Percentiles rank a stretch among this genome's conserved stretches.
Evolutionary conservation across 495 filamentous ascomycete species (phyloP).

Genomic region (Aspergillus nanangensis): DNA sequence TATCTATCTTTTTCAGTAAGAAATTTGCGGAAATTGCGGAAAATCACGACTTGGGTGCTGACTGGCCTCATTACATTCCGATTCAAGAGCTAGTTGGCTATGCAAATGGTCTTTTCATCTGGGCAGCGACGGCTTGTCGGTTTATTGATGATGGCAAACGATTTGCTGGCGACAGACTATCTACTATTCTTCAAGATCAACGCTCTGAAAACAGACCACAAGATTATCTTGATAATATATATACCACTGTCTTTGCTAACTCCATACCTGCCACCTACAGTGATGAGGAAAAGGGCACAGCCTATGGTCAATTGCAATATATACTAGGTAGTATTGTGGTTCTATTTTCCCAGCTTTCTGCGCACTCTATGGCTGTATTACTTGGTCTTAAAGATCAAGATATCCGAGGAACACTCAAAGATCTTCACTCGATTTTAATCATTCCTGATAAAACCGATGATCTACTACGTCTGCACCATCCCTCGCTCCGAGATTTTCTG

Average conservation of each 20-base stretch:
- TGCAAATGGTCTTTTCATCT: neutral
- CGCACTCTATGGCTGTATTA: too few relatives aligned
- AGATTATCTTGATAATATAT: neutral
- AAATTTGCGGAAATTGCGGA: neutral
- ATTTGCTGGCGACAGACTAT: too few relatives aligned
- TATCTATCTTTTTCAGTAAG: neutral
- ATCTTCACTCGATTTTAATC: too few relatives aligned
- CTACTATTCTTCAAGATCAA: too few relatives aligned
- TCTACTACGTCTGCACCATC: neutral
- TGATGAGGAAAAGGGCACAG: too few relatives aligned
- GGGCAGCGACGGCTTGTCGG: neutral
- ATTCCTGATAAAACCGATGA: neutral
- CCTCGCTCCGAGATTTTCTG: neutral
- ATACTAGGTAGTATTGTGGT: too few relatives aligned
- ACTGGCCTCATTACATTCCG: constrained; percentile 4
- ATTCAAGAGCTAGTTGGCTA: constrained; percentile 17
- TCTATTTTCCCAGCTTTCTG: too few relatives aligned
- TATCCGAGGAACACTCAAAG: too few relatives aligned
- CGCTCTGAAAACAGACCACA: neutral
- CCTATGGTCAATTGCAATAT: too few relatives aligned
- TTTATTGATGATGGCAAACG: too few relatives aligned
- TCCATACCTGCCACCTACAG: too few relatives aligned
- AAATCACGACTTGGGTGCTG: neutral
- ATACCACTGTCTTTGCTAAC: neutral
- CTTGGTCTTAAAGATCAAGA: too few relatives aligned